A percentile compares a stretch with the other conserved stretches of the same genome.
phyloP scores from a whole-genome alignment of 257 asterid genomes.

The Voacanga thouarsii region DNA sequence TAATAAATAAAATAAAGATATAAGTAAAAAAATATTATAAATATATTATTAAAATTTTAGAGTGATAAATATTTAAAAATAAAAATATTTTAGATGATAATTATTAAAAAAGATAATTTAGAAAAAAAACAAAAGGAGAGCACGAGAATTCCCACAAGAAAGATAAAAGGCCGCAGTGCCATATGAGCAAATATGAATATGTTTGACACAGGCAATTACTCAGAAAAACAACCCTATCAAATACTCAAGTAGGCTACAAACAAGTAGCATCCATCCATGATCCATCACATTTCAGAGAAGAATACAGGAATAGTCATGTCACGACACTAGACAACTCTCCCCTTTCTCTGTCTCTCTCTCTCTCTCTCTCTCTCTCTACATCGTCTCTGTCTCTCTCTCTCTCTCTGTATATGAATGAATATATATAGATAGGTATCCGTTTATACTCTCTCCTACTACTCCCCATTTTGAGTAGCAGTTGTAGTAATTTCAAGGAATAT shows the following conservation, averaged over 20 bases:
- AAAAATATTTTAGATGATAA: too few relatives aligned
- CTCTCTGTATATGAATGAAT: background rate
- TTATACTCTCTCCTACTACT: background rate
- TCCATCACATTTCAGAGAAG: conserved; percentile 13
- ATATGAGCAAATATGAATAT: too few relatives aligned
- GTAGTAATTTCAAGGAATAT: background rate
- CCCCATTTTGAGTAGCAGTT: background rate
- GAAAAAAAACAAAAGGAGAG: too few relatives aligned
- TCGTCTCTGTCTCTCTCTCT: conserved; percentile 56
- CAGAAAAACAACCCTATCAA: background rate
- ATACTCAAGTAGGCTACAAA: conserved; percentile 9
- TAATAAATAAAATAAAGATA: too few relatives aligned
- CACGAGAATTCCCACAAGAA: too few relatives aligned
- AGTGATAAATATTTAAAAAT: too few relatives aligned
- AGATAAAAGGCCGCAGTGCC: too few relatives aligned
- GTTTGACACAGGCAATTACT: too few relatives aligned
- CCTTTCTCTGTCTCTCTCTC: conserved; percentile 59
- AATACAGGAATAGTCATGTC: conserved; percentile 56
- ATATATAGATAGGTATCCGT: background rate
- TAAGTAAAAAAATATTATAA: too few relatives aligned
- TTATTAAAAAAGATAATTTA: too few relatives aligned
- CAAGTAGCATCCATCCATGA: background rate
- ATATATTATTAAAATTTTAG: too few relatives aligned
- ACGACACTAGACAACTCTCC: conserved; percentile 38
- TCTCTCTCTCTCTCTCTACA: conserved; percentile 1